These are phyloP conservation scores for Oemleria cerasiformis DNA, from an alignment of 306 rosid genomes.

Conservation along the genomic window DNA sequence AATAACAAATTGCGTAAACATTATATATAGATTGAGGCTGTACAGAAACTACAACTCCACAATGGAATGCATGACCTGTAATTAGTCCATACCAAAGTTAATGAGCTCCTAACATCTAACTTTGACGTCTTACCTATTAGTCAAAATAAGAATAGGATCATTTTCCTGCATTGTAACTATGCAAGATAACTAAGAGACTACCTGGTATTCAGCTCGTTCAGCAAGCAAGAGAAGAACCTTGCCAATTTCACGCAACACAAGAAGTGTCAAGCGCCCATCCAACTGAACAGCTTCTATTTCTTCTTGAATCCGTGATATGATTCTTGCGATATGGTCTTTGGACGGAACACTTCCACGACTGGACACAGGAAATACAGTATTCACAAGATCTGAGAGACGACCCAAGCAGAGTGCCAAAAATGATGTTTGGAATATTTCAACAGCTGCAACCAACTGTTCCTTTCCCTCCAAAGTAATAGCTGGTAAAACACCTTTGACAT, in stretches of 20 bases:
- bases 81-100: neutral
- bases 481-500: slow-evolving; percentile 88
- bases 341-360: slow-evolving; percentile 96
- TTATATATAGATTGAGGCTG: neutral
- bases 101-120: neutral
- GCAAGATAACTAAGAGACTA: slow-evolving; percentile 23
- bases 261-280: slow-evolving; percentile 94
- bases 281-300: slow-evolving; percentile 94
- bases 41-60: neutral
- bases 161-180: neutral
- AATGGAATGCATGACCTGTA: neutral
- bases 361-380: slow-evolving; percentile 83
- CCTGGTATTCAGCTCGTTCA: slow-evolving; percentile 90
- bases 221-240: slow-evolving; percentile 84
- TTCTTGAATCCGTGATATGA: slow-evolving; percentile 81
- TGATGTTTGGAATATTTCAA: slow-evolving; percentile 90
- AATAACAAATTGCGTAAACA: neutral
- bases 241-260: slow-evolving; percentile 93
- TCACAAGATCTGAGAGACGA: slow-evolving; percentile 95
- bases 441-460: slow-evolving; percentile 72
- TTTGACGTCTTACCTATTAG: neutral
- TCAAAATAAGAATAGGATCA: neutral
- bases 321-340: slow-evolving; percentile 82
- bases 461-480: slow-evolving; percentile 80
- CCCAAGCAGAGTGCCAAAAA: slow-evolving; percentile 85